These are phyloP conservation scores for Triglochin maritima DNA, from an alignment of 106 monocot genomes.

Conservation along the genomic window DNA sequence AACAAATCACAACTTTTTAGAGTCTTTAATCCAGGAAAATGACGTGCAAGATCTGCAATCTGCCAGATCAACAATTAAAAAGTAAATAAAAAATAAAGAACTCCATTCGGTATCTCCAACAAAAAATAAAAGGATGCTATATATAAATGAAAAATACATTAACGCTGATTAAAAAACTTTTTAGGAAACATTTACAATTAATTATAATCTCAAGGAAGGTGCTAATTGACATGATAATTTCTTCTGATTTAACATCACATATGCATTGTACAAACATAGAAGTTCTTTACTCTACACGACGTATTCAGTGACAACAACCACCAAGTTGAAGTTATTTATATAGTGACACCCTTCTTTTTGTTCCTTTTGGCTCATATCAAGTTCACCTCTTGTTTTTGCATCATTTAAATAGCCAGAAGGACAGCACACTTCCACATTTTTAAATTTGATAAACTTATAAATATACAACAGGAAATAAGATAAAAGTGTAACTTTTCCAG, in stretches of 20 bases:
- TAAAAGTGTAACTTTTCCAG: not conserved
- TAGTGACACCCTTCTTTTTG: no score
- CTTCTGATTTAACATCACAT: no score
- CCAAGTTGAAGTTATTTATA: no score
- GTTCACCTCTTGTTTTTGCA: not conserved
- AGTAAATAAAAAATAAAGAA: not conserved
- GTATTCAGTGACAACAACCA: no score
- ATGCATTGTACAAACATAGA: no score
- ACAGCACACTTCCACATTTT: not conserved
- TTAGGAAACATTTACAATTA: not conserved
- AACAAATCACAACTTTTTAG: conserved; percentile 59
- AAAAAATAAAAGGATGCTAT: not conserved
- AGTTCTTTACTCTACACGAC: no score
- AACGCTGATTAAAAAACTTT: not conserved
- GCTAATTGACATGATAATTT: not conserved
- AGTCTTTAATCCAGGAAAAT: conserved; percentile 39
- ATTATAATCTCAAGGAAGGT: not conserved
- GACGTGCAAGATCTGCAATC: conserved; percentile 43
- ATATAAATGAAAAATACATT: not conserved
- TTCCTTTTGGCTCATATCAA: not conserved
- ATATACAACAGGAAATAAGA: not conserved
- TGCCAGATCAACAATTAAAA: conserved; percentile 12
- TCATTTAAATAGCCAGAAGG: not conserved
- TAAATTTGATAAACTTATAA: not conserved
- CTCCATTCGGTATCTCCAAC: no score